phyloP scores from a whole-genome alignment of 1,284 basidiomycete genomes.

The Fomitiporia mediterranea region DNA sequence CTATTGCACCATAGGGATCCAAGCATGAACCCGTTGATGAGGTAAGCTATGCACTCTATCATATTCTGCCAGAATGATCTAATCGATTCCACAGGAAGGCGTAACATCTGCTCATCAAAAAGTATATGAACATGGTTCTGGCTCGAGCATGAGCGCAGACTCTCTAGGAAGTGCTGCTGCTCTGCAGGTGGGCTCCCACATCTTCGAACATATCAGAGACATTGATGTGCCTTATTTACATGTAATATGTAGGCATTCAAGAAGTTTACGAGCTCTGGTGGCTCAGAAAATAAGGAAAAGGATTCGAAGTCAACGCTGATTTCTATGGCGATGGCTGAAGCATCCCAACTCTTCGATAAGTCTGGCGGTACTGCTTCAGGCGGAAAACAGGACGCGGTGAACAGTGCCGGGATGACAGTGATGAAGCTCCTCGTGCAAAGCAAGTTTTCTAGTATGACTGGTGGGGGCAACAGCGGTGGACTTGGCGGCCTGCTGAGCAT shows the following conservation, averaged over 20 bases:
- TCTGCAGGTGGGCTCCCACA: constrained; percentile 47
- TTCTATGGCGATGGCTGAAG: constrained; percentile 80
- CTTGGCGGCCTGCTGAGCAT: constrained; percentile 50
- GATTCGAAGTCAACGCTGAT: constrained; percentile 62
- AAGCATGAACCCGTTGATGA: constrained; percentile 61
- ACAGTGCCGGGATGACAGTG: constrained; percentile 76
- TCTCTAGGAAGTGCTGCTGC: constrained; percentile 74
- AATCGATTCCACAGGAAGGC: too few species aligned
- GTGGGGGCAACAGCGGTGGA: constrained; percentile 65
- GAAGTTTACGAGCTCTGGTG: constrained; percentile 47
- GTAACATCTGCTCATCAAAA: constrained; percentile 45
- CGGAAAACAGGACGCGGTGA: constrained; percentile 78
- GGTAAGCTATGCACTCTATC: too few species aligned
- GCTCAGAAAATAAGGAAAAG: constrained; percentile 35
- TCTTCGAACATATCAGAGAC: not conserved
- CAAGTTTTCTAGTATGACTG: constrained; percentile 49
- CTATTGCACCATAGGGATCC: constrained; percentile 34
- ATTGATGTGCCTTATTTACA: not conserved
- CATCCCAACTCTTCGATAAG: constrained; percentile 66
- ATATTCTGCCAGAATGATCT: too few species aligned
- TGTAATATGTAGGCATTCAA: constrained; percentile 47
- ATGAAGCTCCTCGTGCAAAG: constrained; percentile 75
- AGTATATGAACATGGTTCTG: constrained; percentile 52
- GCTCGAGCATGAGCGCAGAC: constrained; percentile 47
- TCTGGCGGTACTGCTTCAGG: constrained; percentile 60